Base-by-base conservation (phyloP, 2,329 filamentous ascomycete genomes). In the Colletotrichum sp. region DNA sequence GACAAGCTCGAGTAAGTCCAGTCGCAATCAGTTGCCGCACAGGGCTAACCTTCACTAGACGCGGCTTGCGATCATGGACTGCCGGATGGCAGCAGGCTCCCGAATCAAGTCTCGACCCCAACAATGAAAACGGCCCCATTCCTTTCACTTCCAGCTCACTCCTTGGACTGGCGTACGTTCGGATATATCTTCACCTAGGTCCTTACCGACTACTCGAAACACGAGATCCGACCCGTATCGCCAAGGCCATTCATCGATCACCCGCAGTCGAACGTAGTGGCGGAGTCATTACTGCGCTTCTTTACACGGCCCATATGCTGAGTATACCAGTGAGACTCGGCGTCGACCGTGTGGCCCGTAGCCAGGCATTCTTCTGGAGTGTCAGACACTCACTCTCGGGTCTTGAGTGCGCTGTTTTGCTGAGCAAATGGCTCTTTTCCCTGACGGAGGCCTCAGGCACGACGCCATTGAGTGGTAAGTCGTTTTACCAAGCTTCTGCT, bases 341-440 rank as follows among this genome's bases (percentile, higher is more conserved):
- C 0, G 86, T 91, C 18, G 87, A 89, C 66, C 85, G 87, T 16
- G 88, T 90, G 1, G 88, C 88, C 0, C 82, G 87, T 18, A 90
- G 87, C 18, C 88, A 90, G 65, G 87, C 88, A 0, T 88, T 89
- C 58, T 87, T 90, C 62, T 90, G 89, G 88, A 89, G 87, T 6
- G 88, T 89, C 4, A 83, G 89, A n/a, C 88, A 90, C 66, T 88
- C 88, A 0, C 81, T 90, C 0, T 89, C 87, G 6, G 87, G 86
- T 1, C 81, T 91, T 0, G 89, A 91, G 76, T 90, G 88, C 24
- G 88, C 87, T 0, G 84, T 90, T 0, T 79, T 91, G 4, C 79
- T 90, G 0, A 87, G 87, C 16, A 90, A 90, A 73, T 88, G 86
- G 86, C 80, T 87, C 58, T 72, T 79, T 51, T 77, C 79, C 74